Evolutionary conservation across 1,139 yeast species (phyloP).

Genomic region (Arxiozyma heterogenica): DNA sequence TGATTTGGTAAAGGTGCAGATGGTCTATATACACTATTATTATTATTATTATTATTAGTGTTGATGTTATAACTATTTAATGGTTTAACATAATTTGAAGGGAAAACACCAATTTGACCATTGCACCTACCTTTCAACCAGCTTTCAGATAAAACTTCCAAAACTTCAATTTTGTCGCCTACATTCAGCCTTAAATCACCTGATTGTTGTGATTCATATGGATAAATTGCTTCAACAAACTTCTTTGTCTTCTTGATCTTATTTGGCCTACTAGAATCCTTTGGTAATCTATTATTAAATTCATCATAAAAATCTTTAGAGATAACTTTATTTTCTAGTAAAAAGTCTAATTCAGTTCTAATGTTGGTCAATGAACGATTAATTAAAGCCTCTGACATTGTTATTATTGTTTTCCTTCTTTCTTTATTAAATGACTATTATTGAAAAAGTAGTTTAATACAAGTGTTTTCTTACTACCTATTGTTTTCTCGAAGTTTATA

Average conservation of each 20-base stretch:
- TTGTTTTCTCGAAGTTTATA: neutral
- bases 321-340: constrained; percentile 67
- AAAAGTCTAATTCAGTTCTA: constrained; percentile 73
- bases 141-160: constrained; percentile 64
- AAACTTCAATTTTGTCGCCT: constrained; percentile 58
- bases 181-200: constrained; percentile 54
- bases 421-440: too few species aligned
- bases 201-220: constrained; percentile 51
- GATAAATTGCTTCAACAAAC: constrained; percentile 55
- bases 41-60: neutral
- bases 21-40: neutral
- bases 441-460: neutral
- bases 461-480: neutral
- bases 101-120: constrained; percentile 65
- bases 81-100: constrained; percentile 63
- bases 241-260: constrained; percentile 19
- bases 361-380: constrained; percentile 64
- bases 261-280: constrained; percentile 34
- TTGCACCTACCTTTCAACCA: constrained; percentile 79
- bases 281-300: constrained; percentile 47
- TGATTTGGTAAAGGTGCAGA: neutral
- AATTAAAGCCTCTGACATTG: constrained; percentile 28
- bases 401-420: too few species aligned
- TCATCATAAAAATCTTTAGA: constrained; percentile 48
- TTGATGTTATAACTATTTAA: neutral